Evolutionary conservation across 2,329 filamentous ascomycete genomes (phyloP).

Genomic region (Scleromitrula shiraiana): DNA sequence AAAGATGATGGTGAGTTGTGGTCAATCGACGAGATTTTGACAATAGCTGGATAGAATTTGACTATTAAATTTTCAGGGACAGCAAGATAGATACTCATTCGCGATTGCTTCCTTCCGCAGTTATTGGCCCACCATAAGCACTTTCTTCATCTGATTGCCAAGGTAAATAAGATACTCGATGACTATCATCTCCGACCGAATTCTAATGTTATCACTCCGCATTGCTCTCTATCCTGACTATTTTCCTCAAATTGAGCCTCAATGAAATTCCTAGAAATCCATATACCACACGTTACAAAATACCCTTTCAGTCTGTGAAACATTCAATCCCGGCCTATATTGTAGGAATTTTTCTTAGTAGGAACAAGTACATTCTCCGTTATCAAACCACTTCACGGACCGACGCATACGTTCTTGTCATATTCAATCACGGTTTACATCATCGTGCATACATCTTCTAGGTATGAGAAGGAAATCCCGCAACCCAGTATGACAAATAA

Average conservation of each 20-base stretch:
- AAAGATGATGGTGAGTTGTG: no score
- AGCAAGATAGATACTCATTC: slow-evolving; percentile 1
- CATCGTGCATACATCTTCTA: slow-evolving; percentile 3
- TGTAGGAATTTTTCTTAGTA: background rate
- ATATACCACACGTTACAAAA: slow-evolving; percentile 5
- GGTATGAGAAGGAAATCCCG: background rate
- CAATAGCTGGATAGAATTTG: no score
- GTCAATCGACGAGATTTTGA: background rate
- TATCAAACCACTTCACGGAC: background rate
- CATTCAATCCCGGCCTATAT: background rate
- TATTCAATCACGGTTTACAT: background rate
- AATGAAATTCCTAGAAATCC: slow-evolving; percentile 1
- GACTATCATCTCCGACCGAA: background rate
- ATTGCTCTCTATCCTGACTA: background rate
- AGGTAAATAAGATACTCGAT: background rate
- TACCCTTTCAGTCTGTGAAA: background rate
- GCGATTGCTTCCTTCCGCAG: background rate
- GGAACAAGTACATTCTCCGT: background rate
- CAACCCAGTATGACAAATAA: background rate
- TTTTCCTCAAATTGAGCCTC: background rate
- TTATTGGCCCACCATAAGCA: slow-evolving; percentile 1
- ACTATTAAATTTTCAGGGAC: background rate
- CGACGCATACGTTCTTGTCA: background rate
- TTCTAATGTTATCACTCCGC: no score
- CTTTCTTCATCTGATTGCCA: background rate